These are phyloP conservation scores for Backusella liffmaniae DNA, from an alignment of 192 early-diverging fungal genomes.

Conservation along the genomic window DNA sequence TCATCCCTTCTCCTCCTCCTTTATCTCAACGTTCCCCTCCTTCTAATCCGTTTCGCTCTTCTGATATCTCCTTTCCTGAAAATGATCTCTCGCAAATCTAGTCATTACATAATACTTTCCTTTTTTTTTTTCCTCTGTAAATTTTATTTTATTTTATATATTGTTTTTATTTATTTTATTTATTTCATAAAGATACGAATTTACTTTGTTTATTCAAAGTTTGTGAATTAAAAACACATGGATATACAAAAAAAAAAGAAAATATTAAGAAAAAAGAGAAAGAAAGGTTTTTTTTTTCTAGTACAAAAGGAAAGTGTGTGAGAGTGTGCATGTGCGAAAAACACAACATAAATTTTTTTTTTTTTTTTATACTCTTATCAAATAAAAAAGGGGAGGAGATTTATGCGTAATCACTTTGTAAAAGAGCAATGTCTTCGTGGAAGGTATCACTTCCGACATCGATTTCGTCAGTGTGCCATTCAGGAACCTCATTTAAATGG, in stretches of 20 bases:
- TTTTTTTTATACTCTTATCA: not conserved
- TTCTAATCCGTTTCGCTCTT: not conserved
- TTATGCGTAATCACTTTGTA: not conserved
- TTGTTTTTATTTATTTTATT: not conserved
- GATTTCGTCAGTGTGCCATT: not conserved
- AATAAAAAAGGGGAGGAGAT: not conserved
- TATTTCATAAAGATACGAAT: not conserved
- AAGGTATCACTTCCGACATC: not conserved
- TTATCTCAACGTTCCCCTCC: not conserved
- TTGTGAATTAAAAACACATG: slow-evolving; percentile 3
- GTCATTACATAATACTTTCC: not conserved
- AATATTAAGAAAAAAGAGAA: not conserved
- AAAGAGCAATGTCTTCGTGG: not conserved
- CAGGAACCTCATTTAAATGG: not conserved
- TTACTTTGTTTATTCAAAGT: slow-evolving; percentile 5
- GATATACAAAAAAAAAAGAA: not conserved
- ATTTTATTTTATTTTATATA: not conserved
- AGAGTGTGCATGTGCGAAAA: not conserved
- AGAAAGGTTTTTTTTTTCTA: not conserved
- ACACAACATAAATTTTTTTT: not conserved
- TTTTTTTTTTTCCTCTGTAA: not conserved
- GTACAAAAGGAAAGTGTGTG: not conserved
- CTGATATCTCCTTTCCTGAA: not conserved
- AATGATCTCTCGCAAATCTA: not conserved
- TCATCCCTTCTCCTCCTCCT: slow-evolving; percentile 12